Conservation (phyloP, 2,329 filamentous ascomycete species). For the Colletotrichum sojae region DNA sequence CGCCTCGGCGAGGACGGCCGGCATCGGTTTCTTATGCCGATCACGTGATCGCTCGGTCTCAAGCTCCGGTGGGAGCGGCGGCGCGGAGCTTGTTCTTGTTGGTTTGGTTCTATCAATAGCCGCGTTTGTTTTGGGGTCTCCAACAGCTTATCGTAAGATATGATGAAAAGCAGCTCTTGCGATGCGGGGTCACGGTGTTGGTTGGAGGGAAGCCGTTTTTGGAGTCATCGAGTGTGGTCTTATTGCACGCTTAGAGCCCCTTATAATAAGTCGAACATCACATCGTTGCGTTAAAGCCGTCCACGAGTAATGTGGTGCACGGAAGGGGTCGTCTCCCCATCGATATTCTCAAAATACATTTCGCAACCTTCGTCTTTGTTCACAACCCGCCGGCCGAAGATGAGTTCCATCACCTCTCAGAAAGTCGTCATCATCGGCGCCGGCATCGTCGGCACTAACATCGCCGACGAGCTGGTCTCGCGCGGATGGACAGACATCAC, state of each 20-base stretch:
- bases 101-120: conserved; percentile 21
- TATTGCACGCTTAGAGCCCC: conserved; percentile 1
- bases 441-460: conserved; percentile 74
- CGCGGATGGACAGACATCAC: conserved; percentile 76
- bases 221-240: conserved; percentile 20
- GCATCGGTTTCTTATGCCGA: conserved; percentile 41
- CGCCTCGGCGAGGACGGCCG: conserved; percentile 26
- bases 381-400: neutral
- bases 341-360: too few relatives aligned
- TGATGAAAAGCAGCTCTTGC: neutral
- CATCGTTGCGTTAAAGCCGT: too few relatives aligned
- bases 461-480: conserved; percentile 74
- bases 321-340: neutral
- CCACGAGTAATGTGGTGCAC: neutral
- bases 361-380: neutral
- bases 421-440: conserved; percentile 73
- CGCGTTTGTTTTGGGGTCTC: neutral
- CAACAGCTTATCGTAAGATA: conserved; percentile 15
- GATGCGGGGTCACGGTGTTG: conserved; percentile 12
- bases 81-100: neutral
- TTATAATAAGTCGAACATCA: too few relatives aligned
- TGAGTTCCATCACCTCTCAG: conserved; percentile 48
- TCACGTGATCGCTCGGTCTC: conserved; percentile 43
- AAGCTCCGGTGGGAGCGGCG: conserved; percentile 6
- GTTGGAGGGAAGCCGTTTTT: conserved; percentile 8